Conservation (phyloP, 78 protist genomes). For the Dictyostelium brefeldianum region DNA sequence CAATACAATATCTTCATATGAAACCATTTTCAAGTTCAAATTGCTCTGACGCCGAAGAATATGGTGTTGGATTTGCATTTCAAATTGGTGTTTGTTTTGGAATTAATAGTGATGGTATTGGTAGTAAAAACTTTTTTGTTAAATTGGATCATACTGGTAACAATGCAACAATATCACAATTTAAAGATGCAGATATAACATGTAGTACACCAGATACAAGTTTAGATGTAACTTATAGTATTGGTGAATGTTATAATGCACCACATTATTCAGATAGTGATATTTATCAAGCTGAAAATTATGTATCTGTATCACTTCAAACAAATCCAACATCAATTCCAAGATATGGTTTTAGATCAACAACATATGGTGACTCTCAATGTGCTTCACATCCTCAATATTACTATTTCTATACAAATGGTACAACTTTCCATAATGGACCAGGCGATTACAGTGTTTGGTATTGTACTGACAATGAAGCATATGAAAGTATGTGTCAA, state of each 20-base stretch:
- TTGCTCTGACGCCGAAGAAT: not conserved
- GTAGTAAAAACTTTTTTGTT: not conserved
- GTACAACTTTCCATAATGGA: not conserved
- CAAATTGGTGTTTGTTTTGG: conserved; percentile 21
- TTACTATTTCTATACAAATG: conserved; percentile 28
- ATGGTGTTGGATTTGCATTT: conserved; percentile 38
- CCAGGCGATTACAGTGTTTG: not conserved
- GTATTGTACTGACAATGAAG: not conserved
- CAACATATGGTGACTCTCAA: not conserved
- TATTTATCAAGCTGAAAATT: not conserved
- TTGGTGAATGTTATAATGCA: conserved; percentile 32
- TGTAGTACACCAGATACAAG: not conserved
- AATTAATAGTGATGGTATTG: not conserved
- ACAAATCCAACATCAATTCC: not conserved
- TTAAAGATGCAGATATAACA: conserved; percentile 2
- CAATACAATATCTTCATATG: conserved; percentile 38
- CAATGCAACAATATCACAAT: conserved; percentile 24
- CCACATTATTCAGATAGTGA: conserved; percentile 17
- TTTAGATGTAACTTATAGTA: not conserved
- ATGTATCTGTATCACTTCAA: not conserved
- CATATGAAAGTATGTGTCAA: not conserved
- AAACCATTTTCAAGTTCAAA: not conserved
- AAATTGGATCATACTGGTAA: not conserved
- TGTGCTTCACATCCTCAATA: conserved; percentile 31
- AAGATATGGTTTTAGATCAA: not conserved